phyloP scores from a whole-genome alignment of 495 filamentous ascomycete genomes.

The Rostrohypoxylon terebratum region DNA sequence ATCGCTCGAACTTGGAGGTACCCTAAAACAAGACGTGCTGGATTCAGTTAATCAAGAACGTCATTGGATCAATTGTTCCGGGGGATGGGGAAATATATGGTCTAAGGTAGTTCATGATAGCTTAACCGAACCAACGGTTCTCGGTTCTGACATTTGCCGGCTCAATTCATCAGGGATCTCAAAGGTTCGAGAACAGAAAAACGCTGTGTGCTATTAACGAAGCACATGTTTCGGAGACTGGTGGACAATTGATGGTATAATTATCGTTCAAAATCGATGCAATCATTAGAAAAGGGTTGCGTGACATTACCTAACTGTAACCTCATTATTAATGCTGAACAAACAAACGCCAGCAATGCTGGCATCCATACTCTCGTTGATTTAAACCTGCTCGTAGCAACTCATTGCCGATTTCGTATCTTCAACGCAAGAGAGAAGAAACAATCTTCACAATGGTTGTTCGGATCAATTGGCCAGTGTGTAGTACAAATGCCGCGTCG shows the following conservation, averaged over 20 bases:
- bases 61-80: slow-evolving; percentile 25
- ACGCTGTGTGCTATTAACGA: slow-evolving; percentile 10
- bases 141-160: slow-evolving; percentile 16
- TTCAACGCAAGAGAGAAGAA: neutral
- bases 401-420: slow-evolving; percentile 3
- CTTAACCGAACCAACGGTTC: slow-evolving; percentile 31
- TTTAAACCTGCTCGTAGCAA: slow-evolving; percentile 10
- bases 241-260: slow-evolving; percentile 10
- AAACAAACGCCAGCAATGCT: slow-evolving; percentile 45
- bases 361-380: slow-evolving; percentile 36
- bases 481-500: neutral
- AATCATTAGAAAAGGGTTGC: slow-evolving; percentile 22
- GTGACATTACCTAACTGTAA: slow-evolving; percentile 42
- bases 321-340: slow-evolving; percentile 28
- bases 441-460: neutral
- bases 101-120: slow-evolving; percentile 8
- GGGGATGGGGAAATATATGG: slow-evolving; percentile 24
- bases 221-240: slow-evolving; percentile 6
- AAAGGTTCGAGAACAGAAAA: slow-evolving; percentile 27
- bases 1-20: slow-evolving; percentile 22
- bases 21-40: slow-evolving; percentile 30
- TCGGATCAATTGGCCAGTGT: slow-evolving; percentile 11
- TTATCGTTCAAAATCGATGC: slow-evolving; percentile 5
- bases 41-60: slow-evolving; percentile 26
- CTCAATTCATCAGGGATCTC: neutral